A percentile compares a stretch with the other conserved stretches of the same genome.
Evolutionary conservation across 1,139 yeast genomes (phyloP).

Genomic region (Ashbya aceris): DNA sequence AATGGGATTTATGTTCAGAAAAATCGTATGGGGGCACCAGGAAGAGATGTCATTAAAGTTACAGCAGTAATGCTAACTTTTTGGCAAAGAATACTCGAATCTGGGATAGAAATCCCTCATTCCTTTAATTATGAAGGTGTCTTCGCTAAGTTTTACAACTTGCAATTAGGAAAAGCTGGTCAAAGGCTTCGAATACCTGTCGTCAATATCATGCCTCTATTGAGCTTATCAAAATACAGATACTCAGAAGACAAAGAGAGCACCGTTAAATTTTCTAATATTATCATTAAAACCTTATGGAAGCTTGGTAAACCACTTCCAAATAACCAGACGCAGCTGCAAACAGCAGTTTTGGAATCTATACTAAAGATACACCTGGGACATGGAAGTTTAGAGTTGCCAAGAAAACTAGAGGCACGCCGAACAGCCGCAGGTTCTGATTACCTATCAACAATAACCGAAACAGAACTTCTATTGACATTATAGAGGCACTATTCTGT

Average conservation of each 20-base stretch:
- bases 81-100: constrained; percentile 27
- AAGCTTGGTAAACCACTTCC: constrained; percentile 3
- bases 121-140: constrained; percentile 35
- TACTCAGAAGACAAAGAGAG: constrained; percentile 4
- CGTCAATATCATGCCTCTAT: constrained; percentile 15
- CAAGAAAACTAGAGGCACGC: background rate
- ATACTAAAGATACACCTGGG: constrained; percentile 8
- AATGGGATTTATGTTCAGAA: background rate
- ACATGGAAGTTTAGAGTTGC: background rate
- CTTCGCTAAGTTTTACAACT: constrained; percentile 46
- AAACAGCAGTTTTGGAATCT: constrained; percentile 13
- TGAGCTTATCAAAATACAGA: constrained; percentile 10
- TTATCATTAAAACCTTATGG: constrained; percentile 13
- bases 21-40: constrained; percentile 9
- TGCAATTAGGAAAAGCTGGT: constrained; percentile 32
- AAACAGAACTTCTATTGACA: too few species aligned
- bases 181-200: constrained; percentile 10
- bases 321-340: constrained; percentile 5
- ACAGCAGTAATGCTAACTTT: constrained; percentile 26
- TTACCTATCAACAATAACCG: too few species aligned
- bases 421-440: too few species aligned
- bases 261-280: constrained; percentile 11
- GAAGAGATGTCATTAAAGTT: constrained; percentile 13
- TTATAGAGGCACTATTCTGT: too few species aligned
- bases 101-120: constrained; percentile 28